A percentile compares a stretch with the other conserved stretches of the same genome.
Conservation (phyloP, 2,329 filamentous ascomycete species). For the Paraphaeosphaeria minitans region DNA sequence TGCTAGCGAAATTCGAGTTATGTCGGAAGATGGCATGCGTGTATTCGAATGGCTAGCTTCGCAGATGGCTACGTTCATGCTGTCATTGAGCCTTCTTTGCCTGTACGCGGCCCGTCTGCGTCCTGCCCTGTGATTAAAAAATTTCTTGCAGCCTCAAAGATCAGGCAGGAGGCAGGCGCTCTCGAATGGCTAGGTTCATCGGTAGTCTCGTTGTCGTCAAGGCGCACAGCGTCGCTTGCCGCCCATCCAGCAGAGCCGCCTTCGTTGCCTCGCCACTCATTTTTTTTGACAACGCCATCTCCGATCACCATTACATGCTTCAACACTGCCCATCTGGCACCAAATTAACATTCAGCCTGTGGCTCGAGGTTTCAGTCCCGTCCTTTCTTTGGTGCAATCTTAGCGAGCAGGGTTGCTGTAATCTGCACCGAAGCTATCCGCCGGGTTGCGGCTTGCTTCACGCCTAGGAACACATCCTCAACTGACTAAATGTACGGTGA, state of each 20-base stretch:
- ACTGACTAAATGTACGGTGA: background rate
- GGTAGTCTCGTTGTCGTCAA: background rate
- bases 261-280: background rate
- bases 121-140: background rate
- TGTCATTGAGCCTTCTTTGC: background rate
- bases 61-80: background rate
- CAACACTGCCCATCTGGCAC: slow-evolving; percentile 1
- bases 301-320: slow-evolving; percentile 7
- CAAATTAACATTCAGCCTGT: background rate
- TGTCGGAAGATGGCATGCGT: background rate
- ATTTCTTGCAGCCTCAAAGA: background rate
- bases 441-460: slow-evolving; percentile 5
- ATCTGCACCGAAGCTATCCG: background rate
- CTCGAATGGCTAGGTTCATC: background rate
- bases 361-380: background rate
- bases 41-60: background rate
- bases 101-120: background rate
- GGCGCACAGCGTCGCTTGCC: background rate
- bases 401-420: background rate
- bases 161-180: background rate
- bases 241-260: slow-evolving; percentile 1
- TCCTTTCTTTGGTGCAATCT: slow-evolving; percentile 4
- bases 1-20: background rate
- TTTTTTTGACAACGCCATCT: background rate
- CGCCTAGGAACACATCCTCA: background rate